Percentiles rank a stretch among this genome's conserved stretches.
Conservation (phyloP, 495 filamentous ascomycete genomes). For the Neurospora pannonica region DNA sequence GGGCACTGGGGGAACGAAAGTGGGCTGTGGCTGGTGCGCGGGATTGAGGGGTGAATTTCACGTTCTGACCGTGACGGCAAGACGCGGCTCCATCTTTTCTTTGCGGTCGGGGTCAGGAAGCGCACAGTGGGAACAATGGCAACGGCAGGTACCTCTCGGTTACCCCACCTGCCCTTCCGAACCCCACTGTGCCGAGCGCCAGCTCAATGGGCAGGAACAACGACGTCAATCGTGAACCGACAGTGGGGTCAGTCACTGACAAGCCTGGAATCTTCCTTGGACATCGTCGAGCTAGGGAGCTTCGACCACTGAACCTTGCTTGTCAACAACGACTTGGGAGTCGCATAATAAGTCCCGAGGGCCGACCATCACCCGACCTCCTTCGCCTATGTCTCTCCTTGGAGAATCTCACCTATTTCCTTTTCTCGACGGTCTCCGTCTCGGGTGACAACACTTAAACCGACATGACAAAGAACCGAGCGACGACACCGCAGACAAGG, state of each 20-base stretch:
- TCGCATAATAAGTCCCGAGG: background rate
- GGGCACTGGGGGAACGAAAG: conserved; percentile 2
- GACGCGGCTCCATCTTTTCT: background rate
- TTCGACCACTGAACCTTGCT: background rate
- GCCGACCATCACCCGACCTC: background rate
- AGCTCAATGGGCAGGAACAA: background rate
- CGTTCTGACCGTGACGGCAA: background rate
- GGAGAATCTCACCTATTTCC: background rate
- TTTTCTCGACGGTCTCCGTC: background rate
- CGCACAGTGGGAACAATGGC: background rate
- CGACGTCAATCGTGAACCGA: background rate
- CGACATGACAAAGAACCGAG: background rate
- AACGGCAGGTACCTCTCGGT: background rate
- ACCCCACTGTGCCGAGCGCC: background rate
- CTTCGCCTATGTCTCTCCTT: background rate
- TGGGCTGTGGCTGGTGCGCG: conserved; percentile 21
- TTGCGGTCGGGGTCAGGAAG: background rate
- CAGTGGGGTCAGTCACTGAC: background rate
- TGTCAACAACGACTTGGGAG: background rate
- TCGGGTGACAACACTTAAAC: background rate
- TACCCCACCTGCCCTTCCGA: background rate
- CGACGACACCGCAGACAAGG: background rate
- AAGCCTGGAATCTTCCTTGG: background rate
- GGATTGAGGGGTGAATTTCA: background rate
- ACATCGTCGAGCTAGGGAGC: background rate